Base-by-base conservation (phyloP, 2,329 filamentous ascomycete genomes). In the Colletotrichum eleusines region DNA sequence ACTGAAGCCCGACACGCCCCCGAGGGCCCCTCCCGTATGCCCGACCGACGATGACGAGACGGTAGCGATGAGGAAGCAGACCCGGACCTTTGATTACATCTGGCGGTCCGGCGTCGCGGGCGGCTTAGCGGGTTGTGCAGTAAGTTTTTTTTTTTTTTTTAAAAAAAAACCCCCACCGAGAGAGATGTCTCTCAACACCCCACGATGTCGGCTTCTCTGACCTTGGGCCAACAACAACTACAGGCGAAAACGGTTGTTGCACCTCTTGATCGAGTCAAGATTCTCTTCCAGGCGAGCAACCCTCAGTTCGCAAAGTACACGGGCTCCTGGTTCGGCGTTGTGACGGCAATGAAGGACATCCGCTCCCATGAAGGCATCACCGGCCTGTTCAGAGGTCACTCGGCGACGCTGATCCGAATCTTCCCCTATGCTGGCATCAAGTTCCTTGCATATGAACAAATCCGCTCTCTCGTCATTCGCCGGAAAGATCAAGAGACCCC, bases 361-460 rank as follows among this genome's bases (percentile, higher is more conserved):
- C 93, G 96, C 76, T 83, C 81, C 31, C 85, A 89, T 55, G 92
- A 97, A 73, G 96, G 96, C 46, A 74, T 88, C 2, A 79, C 85
- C 14, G 96, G 96, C 1, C 86, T 99, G 8, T 99, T 94, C 82
- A 92, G 96, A 63, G 96, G 96, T 8, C 96, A 99, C 80, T 98
- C 94, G 5, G 96, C 95, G 3, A 99, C 96, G 0, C 85, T 99
- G 3, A 86, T 98, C 63, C 91, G 96, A 74, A 97, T 99, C 73
- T 99, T 98, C 76, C 96, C 96, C 7, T 99, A 99, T 80, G 96
- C 95, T 20, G 95, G 93, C 55, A 97, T 98, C 82, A 99, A 99
- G 78, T 99, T 99, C 78, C 88, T 99, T 51, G 95, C 95, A 55
- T 99, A 99, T 83, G 96, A 99, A 81, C 96, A 99, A 81, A 94